A percentile compares a stretch with the other conserved stretches of the same genome.
Conservation (phyloP, 352 stramenopile genomes). For the Phytopythium oedochilum region DNA sequence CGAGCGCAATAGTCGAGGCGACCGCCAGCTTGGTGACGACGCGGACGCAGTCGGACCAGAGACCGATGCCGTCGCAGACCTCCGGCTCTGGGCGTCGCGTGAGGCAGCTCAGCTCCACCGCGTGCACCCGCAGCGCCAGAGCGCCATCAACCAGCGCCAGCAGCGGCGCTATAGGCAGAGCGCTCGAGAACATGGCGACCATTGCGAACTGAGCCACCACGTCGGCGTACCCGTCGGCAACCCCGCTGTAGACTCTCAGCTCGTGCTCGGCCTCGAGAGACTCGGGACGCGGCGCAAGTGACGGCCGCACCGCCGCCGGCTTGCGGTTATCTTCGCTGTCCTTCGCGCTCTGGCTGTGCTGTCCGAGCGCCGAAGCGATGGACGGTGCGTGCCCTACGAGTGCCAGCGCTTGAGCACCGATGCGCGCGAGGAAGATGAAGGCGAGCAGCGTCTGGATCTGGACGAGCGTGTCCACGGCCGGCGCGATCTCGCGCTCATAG, state of each 20-base stretch:
- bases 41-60: slow-evolving; percentile 27
- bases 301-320: too few relatives aligned
- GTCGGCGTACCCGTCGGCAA: slow-evolving; percentile 36
- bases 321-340: neutral
- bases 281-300: neutral
- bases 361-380: neutral
- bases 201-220: slow-evolving; percentile 38
- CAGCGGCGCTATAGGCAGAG: slow-evolving; percentile 30
- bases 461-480: slow-evolving; percentile 20
- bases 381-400: neutral
- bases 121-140: slow-evolving; percentile 37
- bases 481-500: slow-evolving; percentile 11
- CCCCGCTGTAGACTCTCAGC: slow-evolving; percentile 18
- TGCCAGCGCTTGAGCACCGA: slow-evolving; percentile 13
- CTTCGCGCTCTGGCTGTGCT: neutral
- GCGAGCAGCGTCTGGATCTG: slow-evolving; percentile 39
- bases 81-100: slow-evolving; percentile 34
- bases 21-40: slow-evolving; percentile 30
- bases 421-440: slow-evolving; percentile 23
- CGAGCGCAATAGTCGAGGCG: slow-evolving; percentile 17
- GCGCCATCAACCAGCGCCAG: slow-evolving; percentile 34
- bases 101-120: slow-evolving; percentile 35
- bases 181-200: slow-evolving; percentile 38
- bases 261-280: slow-evolving; percentile 9
- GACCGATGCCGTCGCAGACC: slow-evolving; percentile 8